phyloP scores from a whole-genome alignment of 352 stramenopile species.

The Lagenidium giganteum region DNA sequence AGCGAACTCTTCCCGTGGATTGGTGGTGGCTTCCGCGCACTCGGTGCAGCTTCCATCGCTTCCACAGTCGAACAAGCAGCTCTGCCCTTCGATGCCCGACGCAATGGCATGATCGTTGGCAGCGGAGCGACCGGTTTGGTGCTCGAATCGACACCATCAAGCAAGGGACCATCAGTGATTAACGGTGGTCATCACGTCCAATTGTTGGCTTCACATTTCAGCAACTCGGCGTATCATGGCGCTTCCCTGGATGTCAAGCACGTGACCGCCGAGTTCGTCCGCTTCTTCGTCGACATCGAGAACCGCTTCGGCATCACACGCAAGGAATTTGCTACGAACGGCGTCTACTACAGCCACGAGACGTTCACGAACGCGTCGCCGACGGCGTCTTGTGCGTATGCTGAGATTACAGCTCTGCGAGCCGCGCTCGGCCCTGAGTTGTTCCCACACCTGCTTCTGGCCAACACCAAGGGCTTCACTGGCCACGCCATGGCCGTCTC shows the following conservation, averaged over 20 bases:
- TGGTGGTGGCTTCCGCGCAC: constrained; percentile 91
- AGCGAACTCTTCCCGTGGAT: constrained; percentile 91
- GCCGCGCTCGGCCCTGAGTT: constrained; percentile 65
- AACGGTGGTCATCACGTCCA: constrained; percentile 58
- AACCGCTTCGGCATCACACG: constrained; percentile 89
- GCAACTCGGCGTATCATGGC: constrained; percentile 95
- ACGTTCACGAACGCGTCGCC: constrained; percentile 94
- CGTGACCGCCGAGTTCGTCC: constrained; percentile 89
- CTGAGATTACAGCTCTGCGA: constrained; percentile 81
- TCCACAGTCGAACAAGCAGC: constrained; percentile 71
- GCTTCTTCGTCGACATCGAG: constrained; percentile 88
- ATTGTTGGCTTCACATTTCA: constrained; percentile 92
- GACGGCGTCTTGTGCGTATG: constrained; percentile 91
- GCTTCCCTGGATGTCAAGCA: constrained; percentile 92
- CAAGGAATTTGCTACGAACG: constrained; percentile 85
- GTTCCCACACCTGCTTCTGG: constrained; percentile 71
- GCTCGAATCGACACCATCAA: constrained; percentile 29
- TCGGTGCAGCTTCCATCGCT: constrained; percentile 91
- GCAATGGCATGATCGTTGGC: constrained; percentile 94
- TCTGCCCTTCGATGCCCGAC: constrained; percentile 89
- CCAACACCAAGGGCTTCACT: constrained; percentile 94
- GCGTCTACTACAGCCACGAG: constrained; percentile 97
- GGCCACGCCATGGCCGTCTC: constrained; percentile 96
- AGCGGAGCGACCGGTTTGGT: constrained; percentile 85
- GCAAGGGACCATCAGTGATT: too few species aligned